Base-by-base conservation (phyloP, 179 eudicot species). In the Carnegiea gigantea region DNA sequence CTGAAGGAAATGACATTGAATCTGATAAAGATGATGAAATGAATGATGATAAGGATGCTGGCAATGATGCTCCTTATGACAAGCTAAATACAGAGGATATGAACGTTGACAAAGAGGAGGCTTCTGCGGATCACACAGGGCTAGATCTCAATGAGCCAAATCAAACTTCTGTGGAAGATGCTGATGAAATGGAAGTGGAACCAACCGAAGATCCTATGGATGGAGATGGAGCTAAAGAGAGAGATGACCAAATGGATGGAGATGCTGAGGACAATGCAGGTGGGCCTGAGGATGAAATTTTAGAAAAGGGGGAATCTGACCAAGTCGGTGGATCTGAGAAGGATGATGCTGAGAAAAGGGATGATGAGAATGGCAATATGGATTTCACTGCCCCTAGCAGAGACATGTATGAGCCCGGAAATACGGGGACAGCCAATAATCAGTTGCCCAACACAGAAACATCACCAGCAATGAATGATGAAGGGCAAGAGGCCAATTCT, bases 71-170 rank as follows among this genome's bases (percentile, higher is more conserved):
- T 38, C 48, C 49, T 40, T 95, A 88, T 59, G 87, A 85, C 71
- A 77, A 75, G 71, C 92, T 89, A 28, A 74, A 84, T 60, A 38
- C 49, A 17, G 91, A 87, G 73, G 92, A 88, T 26, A 88, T 89
- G 91, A 86, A 89, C 76, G 30, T 86, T 54, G 95, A 95, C 78
- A 90, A 90, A 86, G 89, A 87, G 38, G 97, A 90, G 73, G 90
- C 92, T 75, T 81, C 60, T 82, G 51, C 86, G 64, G 98, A 94
- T 70, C 89, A 87, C 78, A 73, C 89, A 9, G 97, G 90, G 60
- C 75, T 90, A 44, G 91, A 93, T 62, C 90, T 83, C 40, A 87
- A 90, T 68, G 97, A 89, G 78, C 89, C 87, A 79, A 80, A 85
- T 79, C 78, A 82, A 84, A 77, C 62, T 49, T 82, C 91, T 70